phyloP scores from a whole-genome alignment of 805 yeast species.

The Yarrowia sp. region DNA sequence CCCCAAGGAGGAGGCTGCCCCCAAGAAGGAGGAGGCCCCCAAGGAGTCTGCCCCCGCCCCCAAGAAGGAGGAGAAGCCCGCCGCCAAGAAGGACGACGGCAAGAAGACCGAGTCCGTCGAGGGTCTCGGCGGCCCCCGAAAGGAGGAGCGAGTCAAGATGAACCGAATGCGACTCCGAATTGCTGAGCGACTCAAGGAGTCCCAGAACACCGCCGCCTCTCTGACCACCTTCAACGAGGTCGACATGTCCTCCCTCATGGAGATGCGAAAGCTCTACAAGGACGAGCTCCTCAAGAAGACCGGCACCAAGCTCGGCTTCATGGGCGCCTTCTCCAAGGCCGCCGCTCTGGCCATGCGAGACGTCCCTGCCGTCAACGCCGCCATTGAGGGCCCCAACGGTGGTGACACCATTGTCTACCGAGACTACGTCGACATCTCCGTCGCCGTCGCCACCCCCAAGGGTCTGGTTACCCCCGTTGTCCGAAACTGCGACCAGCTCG shows the following conservation, averaged over 20 bases:
- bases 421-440: constrained; percentile 91
- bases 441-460: constrained; percentile 99
- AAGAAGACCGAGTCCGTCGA: constrained; percentile 38
- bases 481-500: constrained; percentile 90
- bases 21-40: constrained; percentile 39
- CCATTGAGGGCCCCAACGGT: constrained; percentile 68
- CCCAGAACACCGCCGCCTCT: constrained; percentile 98
- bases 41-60: constrained; percentile 29
- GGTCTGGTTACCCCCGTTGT: constrained; percentile 98
- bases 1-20: constrained; percentile 36
- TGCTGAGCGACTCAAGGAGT: constrained; percentile 98
- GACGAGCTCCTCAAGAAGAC: constrained; percentile 93
- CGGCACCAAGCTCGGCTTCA: constrained; percentile 94
- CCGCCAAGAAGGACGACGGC: constrained; percentile 33
- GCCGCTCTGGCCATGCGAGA: constrained; percentile 89
- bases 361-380: constrained; percentile 91
- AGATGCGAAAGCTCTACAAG: constrained; percentile 93
- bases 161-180: constrained; percentile 99
- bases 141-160: constrained; percentile 93
- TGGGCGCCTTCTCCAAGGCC: constrained; percentile 98
- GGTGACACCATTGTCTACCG: constrained; percentile 92
- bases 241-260: constrained; percentile 89
- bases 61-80: constrained; percentile 31
- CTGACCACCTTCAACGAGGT: constrained; percentile 97
- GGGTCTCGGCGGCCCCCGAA: constrained; percentile 62